Evolutionary conservation across 371 early-diverging fungal genomes (phyloP).

Genomic region (Apophysomyces ossiformis): DNA sequence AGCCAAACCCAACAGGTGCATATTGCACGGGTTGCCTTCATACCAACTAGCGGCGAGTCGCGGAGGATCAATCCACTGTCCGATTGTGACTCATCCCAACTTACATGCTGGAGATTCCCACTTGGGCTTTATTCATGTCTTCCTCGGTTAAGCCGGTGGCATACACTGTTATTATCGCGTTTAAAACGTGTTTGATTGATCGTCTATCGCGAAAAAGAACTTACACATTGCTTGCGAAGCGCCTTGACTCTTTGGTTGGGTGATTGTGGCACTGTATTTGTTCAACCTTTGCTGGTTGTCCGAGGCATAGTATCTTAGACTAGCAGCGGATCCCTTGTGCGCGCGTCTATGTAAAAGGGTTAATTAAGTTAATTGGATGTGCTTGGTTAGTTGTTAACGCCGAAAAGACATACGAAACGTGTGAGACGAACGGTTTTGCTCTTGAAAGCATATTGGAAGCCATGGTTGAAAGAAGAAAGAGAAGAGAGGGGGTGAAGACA

Average conservation of each 20-base stretch:
- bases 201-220: conserved; percentile 27
- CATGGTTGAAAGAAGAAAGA: conserved; percentile 23
- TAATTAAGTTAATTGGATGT: not conserved
- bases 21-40: conserved; percentile 99
- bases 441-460: conserved; percentile 45
- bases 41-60: conserved; percentile 72
- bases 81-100: conserved; percentile 25
- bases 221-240: conserved; percentile 97
- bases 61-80: conserved; percentile 8
- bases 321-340: conserved; percentile 32
- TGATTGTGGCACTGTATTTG: conserved; percentile 85
- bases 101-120: conserved; percentile 93
- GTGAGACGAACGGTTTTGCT: conserved; percentile 25
- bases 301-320: conserved; percentile 47
- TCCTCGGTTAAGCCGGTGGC: conserved; percentile 87
- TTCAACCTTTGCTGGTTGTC: conserved; percentile 54
- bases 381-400: not conserved
- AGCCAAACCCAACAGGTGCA: conserved; percentile 94
- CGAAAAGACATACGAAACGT: conserved; percentile 33
- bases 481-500: conserved; percentile 16
- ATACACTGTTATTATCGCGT: conserved; percentile 64
- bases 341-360: conserved; percentile 22
- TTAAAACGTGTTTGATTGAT: conserved; percentile 74
- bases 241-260: conserved; percentile 92
- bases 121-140: conserved; percentile 88